These are phyloP conservation scores for Pseudocercospora pini-densiflorae DNA, from an alignment of 2,329 filamentous ascomycete genomes.

Conservation along the genomic window DNA sequence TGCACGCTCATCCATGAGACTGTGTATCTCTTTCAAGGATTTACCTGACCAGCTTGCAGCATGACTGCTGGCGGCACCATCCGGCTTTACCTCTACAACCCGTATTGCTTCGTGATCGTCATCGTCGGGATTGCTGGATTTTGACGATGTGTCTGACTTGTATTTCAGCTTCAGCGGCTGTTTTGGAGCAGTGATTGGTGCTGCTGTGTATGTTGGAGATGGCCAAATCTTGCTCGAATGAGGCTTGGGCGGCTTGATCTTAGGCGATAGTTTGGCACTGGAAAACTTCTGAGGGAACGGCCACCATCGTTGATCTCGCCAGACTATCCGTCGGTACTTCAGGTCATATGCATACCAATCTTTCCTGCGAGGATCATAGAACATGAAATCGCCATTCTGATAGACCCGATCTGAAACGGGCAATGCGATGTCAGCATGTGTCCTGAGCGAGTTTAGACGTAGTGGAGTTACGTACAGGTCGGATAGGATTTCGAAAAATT, in stretches of 20 bases:
- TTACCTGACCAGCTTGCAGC: not conserved
- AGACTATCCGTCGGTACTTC: slow-evolving; percentile 15
- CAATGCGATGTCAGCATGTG: not conserved
- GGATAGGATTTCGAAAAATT: slow-evolving; percentile 17
- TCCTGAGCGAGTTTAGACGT: not conserved
- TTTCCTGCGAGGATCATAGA: slow-evolving; percentile 18
- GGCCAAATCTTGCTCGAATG: not conserved
- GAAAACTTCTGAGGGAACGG: slow-evolving; percentile 18
- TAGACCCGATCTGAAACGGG: slow-evolving; percentile 12
- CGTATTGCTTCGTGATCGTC: not conserved
- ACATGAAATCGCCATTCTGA: slow-evolving; percentile 19
- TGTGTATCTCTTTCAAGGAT: slow-evolving; percentile 5
- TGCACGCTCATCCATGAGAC: slow-evolving; percentile 6
- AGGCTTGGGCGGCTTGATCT: not conserved
- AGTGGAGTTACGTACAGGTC: not conserved
- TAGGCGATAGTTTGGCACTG: slow-evolving; percentile 5
- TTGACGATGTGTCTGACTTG: slow-evolving; percentile 11
- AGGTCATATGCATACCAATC: slow-evolving; percentile 22
- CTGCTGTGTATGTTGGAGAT: not conserved
- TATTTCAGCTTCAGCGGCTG: slow-evolving; percentile 9
- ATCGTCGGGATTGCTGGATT: not conserved
- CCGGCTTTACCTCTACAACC: slow-evolving; percentile 15
- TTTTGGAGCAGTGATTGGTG: slow-evolving; percentile 2
- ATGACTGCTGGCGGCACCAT: slow-evolving; percentile 1
- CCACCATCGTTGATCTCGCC: slow-evolving; percentile 22